Base-by-base conservation (phyloP, 192 early-diverging fungal species). In the Umbelopsis sp. region DNA sequence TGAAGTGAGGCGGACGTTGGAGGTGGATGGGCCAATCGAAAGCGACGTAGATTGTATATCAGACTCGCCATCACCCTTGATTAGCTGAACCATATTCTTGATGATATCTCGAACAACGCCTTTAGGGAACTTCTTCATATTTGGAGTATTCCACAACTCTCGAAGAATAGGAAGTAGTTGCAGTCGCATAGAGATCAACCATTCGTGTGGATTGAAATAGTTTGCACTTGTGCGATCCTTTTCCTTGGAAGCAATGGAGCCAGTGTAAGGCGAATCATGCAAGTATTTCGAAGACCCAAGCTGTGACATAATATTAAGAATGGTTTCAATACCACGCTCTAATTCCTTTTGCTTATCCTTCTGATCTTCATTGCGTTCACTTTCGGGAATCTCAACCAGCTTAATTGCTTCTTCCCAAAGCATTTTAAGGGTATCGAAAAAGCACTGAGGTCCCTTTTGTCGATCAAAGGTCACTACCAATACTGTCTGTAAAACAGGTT, bases 61-160 rank as follows among this genome's bases (percentile, higher is more conserved):
- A 44, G 74, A 71, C 70, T 97, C 95, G 0, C 92, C 92, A 43
- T 92, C 90, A 1, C 83, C 91, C 70, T 88, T 91, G 41, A 96
- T 66, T 22, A 96, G 81, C 20, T 92, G 87, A 2, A 82, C 84
- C 8, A 94, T 68, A 29, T 87, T 85, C 20, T 80, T 84, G 16
- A 94, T 76, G 45, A 94, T 75, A 29, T 82, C 75, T 67, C 84
- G 86, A 53, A 92, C 77, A 24, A 91, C 72, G 66, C 74, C 74
- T 38, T 75, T 81, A 1, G 87, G 85, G 26, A 83, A 86, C 21
- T 77, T 76, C 12, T 86, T 67, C 24, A 95, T 70, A 50, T 87
- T 75, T 26, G 85, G 76, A 59, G 88, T 91, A 38, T 82, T 50
- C 90, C 92, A 94, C 24, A 95, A 76, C 9, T 80, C 74, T 65